These are phyloP conservation scores for Diaporthe ampelina DNA, from an alignment of 2,329 filamentous ascomycete species.

Conservation along the genomic window DNA sequence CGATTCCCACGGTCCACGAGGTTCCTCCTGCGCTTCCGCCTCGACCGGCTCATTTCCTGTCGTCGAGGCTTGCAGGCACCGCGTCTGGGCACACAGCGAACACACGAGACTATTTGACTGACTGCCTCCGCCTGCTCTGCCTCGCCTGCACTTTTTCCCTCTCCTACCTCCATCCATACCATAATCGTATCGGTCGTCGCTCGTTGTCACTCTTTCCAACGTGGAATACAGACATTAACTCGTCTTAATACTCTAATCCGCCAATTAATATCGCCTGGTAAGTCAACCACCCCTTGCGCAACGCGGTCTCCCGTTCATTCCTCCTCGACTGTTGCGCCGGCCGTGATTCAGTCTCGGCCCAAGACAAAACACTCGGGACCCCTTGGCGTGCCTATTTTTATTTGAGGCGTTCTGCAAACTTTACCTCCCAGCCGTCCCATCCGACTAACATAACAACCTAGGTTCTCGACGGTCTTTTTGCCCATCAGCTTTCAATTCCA, in stretches of 20 bases:
- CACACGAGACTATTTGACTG: constrained; percentile 35
- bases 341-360: constrained; percentile 16
- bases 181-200: constrained; percentile 21
- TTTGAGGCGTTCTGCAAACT: constrained; percentile 11
- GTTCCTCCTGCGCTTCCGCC: constrained; percentile 31
- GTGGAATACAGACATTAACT: background rate
- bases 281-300: constrained; percentile 2
- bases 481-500: constrained; percentile 36
- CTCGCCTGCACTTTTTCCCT: background rate
- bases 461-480: constrained; percentile 13
- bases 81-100: background rate
- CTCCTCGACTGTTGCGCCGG: background rate
- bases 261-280: constrained; percentile 27
- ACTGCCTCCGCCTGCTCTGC: constrained; percentile 16
- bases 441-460: constrained; percentile 6
- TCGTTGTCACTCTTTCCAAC: constrained; percentile 39
- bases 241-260: constrained; percentile 28
- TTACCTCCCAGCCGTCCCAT: background rate
- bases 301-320: constrained; percentile 19
- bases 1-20: constrained; percentile 26
- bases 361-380: constrained; percentile 14
- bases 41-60: constrained; percentile 28
- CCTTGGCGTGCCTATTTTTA: constrained; percentile 21
- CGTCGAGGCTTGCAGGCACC: constrained; percentile 14
- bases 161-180: constrained; percentile 1